A percentile compares a stretch with the other conserved stretches of the same genome.
These are phyloP conservation scores for Brassica carinata DNA, from an alignment of 345 rosid genomes.

Conservation along the genomic window DNA sequence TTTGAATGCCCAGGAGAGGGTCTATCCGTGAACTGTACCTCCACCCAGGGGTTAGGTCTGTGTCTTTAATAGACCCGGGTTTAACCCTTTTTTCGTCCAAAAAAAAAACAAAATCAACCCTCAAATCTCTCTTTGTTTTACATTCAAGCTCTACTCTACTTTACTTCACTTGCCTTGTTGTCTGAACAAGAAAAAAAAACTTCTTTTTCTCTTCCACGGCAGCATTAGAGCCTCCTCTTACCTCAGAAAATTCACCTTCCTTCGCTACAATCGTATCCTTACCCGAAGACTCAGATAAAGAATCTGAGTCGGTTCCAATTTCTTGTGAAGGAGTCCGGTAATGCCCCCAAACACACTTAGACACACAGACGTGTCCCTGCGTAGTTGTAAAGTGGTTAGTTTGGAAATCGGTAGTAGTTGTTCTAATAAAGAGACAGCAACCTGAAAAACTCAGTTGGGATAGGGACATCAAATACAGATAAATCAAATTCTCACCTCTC, in stretches of 20 bases:
- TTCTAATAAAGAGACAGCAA: background rate
- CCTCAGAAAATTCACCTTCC: conserved; percentile 12
- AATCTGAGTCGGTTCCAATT: conserved; percentile 46
- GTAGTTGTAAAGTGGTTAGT: background rate
- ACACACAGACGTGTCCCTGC: background rate
- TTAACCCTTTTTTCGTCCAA: too few relatives aligned
- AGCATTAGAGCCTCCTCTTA: background rate
- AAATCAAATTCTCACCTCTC: background rate
- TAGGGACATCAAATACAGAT: background rate
- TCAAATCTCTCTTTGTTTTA: background rate
- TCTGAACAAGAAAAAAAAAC: conserved; percentile 20
- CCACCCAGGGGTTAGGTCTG: too few relatives aligned
- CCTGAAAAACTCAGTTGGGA: background rate
- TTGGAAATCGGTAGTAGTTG: background rate
- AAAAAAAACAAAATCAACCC: conserved; percentile 10
- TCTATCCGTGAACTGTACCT: too few relatives aligned
- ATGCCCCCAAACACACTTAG: background rate
- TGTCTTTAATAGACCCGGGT: too few relatives aligned
- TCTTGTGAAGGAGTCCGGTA: background rate
- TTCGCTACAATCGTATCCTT: conserved; percentile 43
- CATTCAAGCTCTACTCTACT: conserved; percentile 21
- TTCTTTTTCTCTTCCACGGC: conserved; percentile 27
- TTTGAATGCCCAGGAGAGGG: too few relatives aligned
- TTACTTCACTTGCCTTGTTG: conserved; percentile 32
- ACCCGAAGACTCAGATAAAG: conserved; percentile 46